Conservation (phyloP, 441 rosid genomes). For the Flueggea neowawraea region DNA sequence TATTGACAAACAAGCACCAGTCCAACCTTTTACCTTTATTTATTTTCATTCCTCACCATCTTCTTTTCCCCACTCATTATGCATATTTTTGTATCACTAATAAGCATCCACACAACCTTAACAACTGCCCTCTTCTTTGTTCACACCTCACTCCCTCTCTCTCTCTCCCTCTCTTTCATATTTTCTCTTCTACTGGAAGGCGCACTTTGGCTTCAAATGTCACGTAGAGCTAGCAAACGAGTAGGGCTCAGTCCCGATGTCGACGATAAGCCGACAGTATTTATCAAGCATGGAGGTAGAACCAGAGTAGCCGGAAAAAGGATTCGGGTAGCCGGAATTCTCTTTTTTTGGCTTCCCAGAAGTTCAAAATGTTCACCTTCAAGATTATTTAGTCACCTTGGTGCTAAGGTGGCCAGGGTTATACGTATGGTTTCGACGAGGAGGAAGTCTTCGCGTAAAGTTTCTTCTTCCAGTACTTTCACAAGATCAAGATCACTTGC, state of each 20-base stretch:
- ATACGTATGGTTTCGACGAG: constrained; percentile 46
- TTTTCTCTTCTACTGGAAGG: constrained; percentile 3
- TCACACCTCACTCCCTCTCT: neutral
- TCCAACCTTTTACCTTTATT: no score
- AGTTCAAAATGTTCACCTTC: constrained; percentile 28
- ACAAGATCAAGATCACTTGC: constrained; percentile 69
- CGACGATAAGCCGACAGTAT: constrained; percentile 34
- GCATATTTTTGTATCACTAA: no score
- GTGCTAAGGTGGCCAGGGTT: constrained; percentile 57
- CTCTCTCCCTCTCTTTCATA: neutral
- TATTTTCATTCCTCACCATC: no score
- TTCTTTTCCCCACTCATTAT: no score
- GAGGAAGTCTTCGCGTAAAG: constrained; percentile 43
- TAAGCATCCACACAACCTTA: no score
- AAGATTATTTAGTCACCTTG: constrained; percentile 43
- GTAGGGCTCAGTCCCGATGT: constrained; percentile 52
- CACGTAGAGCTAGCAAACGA: neutral
- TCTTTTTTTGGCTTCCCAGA: constrained; percentile 35
- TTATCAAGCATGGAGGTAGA: constrained; percentile 31
- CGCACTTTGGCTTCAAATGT: neutral
- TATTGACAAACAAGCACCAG: no score
- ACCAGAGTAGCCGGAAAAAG: constrained; percentile 18
- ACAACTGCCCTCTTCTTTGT: no score
- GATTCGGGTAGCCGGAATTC: constrained; percentile 33
- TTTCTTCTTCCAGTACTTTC: constrained; percentile 45